Base-by-base conservation (phyloP, 2,329 filamentous ascomycete genomes). In the Clonostachys solani region DNA sequence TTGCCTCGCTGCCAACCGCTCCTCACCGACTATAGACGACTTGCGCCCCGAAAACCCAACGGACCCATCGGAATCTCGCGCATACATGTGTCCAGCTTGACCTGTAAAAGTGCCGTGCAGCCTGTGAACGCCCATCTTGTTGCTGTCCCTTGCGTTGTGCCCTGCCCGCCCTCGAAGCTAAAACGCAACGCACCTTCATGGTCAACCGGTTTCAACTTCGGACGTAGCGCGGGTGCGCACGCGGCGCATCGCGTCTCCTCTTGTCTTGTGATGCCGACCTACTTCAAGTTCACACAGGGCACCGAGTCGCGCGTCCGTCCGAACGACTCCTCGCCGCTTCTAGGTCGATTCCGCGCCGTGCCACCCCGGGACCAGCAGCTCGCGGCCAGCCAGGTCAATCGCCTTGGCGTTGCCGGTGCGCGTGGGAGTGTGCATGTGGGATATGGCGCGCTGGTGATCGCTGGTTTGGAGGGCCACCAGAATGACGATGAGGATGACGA, bases 281-380 rank as follows among this genome's bases (percentile, higher is more conserved):
- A 85, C 72, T 86, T 86, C 67, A 73, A 77, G 61, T 86, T 86
- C 66, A 82, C 82, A 52, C 81, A 82, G 59, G 83, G 82, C 62
- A 75, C 69, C 58, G 83, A 86, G 66, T 75, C 80, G 52, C 74
- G 71, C 56, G 67, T 71, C 50, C 72, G 72, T 44, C 72, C 72
- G 16, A 47, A 45, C 49, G 77, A 84, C 57, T 68, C 78, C 40
- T 79, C 81, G 16, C 81, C 83, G 19, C 66, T 85, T 9, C 75
- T 86, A 3, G 83, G 83, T 51, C 79, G 83, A 37, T 86, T 83
- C 65, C 80, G 82, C 51, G 83, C 82, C 49, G 80, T 86, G 16
- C 80, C 79, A 8, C 67, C 71, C 23, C 66, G 66, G 19, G 62
- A 59, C 43, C 46, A 43, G 46, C 41, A 47, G n/a, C 35, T 41